These are phyloP conservation scores for Zygosaccharomyces siamensis DNA, from an alignment of 805 yeast species.

Conservation along the genomic window DNA sequence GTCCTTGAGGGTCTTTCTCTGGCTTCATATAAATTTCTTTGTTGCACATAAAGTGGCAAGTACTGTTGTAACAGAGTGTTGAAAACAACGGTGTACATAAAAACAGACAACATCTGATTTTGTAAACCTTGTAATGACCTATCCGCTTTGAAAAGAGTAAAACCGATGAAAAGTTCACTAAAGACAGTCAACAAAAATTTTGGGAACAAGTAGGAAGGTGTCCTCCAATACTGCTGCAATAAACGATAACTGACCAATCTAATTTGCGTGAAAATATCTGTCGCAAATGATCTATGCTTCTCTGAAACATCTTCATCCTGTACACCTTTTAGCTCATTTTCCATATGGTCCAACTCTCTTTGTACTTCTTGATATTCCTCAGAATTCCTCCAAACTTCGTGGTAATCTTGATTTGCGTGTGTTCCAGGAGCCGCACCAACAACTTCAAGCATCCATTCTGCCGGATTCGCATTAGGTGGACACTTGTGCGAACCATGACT, in stretches of 20 bases:
- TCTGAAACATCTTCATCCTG: constrained; percentile 36
- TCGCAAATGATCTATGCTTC: constrained; percentile 41
- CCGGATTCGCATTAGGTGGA: constrained; percentile 70
- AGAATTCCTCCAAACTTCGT: constrained; percentile 74
- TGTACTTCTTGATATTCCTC: constrained; percentile 54
- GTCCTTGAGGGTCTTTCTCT: constrained; percentile 72
- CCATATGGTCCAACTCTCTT: constrained; percentile 60
- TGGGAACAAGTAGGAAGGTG: constrained; percentile 57
- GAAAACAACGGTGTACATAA: constrained; percentile 58
- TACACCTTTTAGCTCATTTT: constrained; percentile 44
- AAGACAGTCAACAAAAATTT: constrained; percentile 50
- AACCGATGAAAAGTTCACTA: constrained; percentile 62
- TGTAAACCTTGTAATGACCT: constrained; percentile 65
- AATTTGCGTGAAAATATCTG: constrained; percentile 40
- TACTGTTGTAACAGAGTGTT: constrained; percentile 57
- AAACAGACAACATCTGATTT: constrained; percentile 73
- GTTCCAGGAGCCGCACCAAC: constrained; percentile 83
- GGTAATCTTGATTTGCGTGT: constrained; percentile 64
- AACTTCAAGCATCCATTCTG: constrained; percentile 88
- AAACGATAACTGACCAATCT: constrained; percentile 48
- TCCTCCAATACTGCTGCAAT: constrained; percentile 63
- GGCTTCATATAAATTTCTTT: constrained; percentile 63
- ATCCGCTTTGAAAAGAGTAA: constrained; percentile 66
- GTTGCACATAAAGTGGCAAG: constrained; percentile 57
- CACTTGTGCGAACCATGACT: constrained; percentile 59